A percentile compares a stretch with the other conserved stretches of the same genome.
These are phyloP conservation scores for Pezicula neosporulosa DNA, from an alignment of 2,329 filamentous ascomycete genomes.

Conservation along the genomic window DNA sequence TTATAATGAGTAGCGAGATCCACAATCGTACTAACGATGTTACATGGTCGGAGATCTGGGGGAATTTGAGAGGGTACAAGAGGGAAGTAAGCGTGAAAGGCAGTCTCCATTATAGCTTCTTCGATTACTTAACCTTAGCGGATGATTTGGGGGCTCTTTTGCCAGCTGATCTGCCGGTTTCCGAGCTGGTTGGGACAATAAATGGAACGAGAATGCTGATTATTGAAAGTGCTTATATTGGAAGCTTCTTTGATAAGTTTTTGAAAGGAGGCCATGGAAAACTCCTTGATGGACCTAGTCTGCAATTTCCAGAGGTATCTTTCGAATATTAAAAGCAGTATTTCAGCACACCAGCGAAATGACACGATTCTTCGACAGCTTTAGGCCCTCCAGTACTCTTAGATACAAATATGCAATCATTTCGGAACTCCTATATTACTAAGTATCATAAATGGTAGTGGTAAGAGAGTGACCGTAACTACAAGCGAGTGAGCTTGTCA, in stretches of 20 bases:
- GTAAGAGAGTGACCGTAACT: no score
- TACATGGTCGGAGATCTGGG: constrained; percentile 13
- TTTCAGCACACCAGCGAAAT: no score
- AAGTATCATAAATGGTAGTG: no score
- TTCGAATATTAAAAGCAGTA: neutral
- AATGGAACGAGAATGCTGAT: constrained; percentile 15
- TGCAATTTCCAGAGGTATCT: constrained; percentile 18
- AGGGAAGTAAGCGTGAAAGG: constrained; percentile 13
- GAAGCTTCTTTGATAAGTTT: constrained; percentile 11
- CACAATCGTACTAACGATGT: constrained; percentile 19
- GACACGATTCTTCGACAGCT: no score
- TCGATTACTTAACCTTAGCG: constrained; percentile 12
- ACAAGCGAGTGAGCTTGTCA: no score
- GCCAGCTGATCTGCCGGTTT: constrained; percentile 1
- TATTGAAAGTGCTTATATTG: constrained; percentile 19
- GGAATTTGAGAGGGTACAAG: constrained; percentile 15
- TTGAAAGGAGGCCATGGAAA: constrained; percentile 9
- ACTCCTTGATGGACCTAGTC: constrained; percentile 11
- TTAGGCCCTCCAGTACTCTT: no score
- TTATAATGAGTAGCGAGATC: constrained; percentile 26
- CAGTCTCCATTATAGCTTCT: constrained; percentile 13
- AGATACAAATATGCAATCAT: no score
- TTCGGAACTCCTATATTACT: no score
- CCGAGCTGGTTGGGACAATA: constrained; percentile 15
- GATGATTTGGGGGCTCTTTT: constrained; percentile 7